Evolutionary conservation across 768 basidiomycete species (phyloP).

Genomic region (Lepiota subincarnata): DNA sequence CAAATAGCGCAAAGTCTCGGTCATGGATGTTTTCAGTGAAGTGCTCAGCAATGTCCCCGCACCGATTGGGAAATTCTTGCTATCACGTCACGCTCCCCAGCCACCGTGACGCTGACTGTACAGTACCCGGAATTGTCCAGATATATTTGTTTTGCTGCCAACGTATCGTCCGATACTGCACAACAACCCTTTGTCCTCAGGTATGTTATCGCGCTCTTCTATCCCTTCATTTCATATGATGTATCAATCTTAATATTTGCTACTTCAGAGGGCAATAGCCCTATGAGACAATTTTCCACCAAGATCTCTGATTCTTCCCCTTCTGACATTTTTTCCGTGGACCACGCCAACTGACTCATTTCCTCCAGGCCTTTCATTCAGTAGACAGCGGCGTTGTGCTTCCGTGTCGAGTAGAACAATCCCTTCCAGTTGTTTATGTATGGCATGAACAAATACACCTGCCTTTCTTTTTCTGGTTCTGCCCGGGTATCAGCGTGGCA

Average conservation of each 20-base stretch:
- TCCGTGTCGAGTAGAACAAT: too few relatives aligned
- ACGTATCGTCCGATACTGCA: slow-evolving; percentile 10
- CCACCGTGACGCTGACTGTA: slow-evolving; percentile 63
- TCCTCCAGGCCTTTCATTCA: not conserved
- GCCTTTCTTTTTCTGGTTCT: not conserved
- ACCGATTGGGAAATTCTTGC: slow-evolving; percentile 22
- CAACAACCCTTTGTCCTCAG: not conserved
- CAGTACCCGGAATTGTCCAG: slow-evolving; percentile 40
- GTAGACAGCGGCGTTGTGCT: too few relatives aligned
- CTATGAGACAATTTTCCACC: slow-evolving; percentile 77
- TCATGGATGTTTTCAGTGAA: slow-evolving; percentile 46
- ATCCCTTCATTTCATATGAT: slow-evolving; percentile 25
- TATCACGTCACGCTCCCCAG: slow-evolving; percentile 42
- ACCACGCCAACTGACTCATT: not conserved
- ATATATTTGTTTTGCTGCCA: slow-evolving; percentile 15
- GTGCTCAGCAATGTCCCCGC: slow-evolving; percentile 25
- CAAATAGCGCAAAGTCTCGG: slow-evolving; percentile 86
- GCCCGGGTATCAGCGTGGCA: not conserved
- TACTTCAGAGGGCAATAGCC: slow-evolving; percentile 73
- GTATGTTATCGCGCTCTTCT: not conserved
- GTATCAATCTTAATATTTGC: slow-evolving; percentile 65
- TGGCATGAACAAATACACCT: not conserved
- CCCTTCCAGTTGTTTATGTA: not conserved
- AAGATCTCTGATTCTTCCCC: slow-evolving; percentile 68
- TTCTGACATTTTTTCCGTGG: slow-evolving; percentile 5